Base-by-base conservation (phyloP, 2,329 filamentous ascomycete genomes). In the Amauroascus niger region DNA sequence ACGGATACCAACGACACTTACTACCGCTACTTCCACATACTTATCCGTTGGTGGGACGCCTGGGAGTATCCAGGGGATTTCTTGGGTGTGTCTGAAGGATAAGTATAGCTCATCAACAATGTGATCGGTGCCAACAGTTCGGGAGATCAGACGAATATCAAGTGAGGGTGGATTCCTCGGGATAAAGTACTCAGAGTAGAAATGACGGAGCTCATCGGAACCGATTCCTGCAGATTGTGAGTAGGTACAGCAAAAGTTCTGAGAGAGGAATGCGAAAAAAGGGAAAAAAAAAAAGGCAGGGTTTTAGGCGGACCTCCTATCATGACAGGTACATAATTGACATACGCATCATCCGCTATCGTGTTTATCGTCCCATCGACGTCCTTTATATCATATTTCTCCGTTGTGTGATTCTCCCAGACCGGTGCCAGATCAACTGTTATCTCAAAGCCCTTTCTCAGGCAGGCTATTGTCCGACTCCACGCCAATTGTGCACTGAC, bases 401-500 rank as follows among this genome's bases (percentile, higher is more conserved):
- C 52, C 6, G 52, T 57, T 20, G 59, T 54, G 54, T 68, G 64
- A 18, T 60, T 50, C 16, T 68, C 64, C 65, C 64, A 67, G 20
- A 63, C 51, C 1, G 52, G 57, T 52, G 67, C 66, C 16, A 68
- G 49, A 49, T 68, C 65, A 7, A 58, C 54, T n/a, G 61, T 58
- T 11, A 68, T 62, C 22, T 65, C 66, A 62, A 88, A 86, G 0
- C 80, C 84, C 56, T 75, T 76, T 39, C 82, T 74, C 33, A 87
- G 72, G 0, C 74, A 68, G 1, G 73, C 73, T 54, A 90, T 63
- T 33, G 80, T 83, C 6, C 86, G 75, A n/a, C 76, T 80, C 77
- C 83, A 88, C 0, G 86, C 84, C 18, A 88, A 63, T n/a, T 78
- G 76, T 1, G 83, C 79, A 0, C 78, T 77, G 2, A 86, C 72